Evolutionary conservation across 2,329 filamentous ascomycete genomes (phyloP), one percentile per base, ranked within the genome.

Genomic region (Aureobasidium sp.): DNA sequence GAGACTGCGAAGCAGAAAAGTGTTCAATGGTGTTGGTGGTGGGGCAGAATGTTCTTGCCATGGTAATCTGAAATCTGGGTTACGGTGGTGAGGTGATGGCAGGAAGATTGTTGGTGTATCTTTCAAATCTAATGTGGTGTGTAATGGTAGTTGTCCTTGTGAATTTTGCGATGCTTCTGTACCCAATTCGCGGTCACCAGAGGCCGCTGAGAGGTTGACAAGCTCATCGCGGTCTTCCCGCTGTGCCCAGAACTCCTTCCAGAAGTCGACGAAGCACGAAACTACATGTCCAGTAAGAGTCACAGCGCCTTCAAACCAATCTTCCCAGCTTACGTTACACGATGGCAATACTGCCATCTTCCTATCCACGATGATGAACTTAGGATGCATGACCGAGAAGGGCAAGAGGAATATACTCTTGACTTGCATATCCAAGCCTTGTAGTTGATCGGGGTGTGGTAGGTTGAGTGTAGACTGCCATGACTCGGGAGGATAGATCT

Each of bases 371-470:
- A 94, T 79, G 41, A 93, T 79, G 67, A 90, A 93, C 69, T 95
- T 95, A 0, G 90, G 87, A 70, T 95, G 90, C 85, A 94, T 89
- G n/a, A 95, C 87, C 69, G 89, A 90, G 64, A 94, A 86, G 0
- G 90, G 90, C 2, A 86, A 78, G 65, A 93, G 85, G 73, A 95
- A 95, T 8, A 93, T 78, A 65, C 86, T 90, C 76, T 91, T 92
- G 62, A 92, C 83, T 0, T 81, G 77, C 37, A 95, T 70, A 59
- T 92, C 82, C 20, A 95, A 81, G 2, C 84, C 84, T 0, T 75
- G 79, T 4, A 84, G 77, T 37, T 81, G 77, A 7, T 78, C 74
- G 3, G 80, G 76, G 1, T 77, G 70, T 0, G 89, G 88, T 3
- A 94, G 77, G 0, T 88, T 87, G 1, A 94, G 77, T 61, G 79